A percentile compares a stretch with the other conserved stretches of the same genome.
Evolutionary conservation across 352 stramenopile species (phyloP).

Genomic region (Phytophthora quininea): DNA sequence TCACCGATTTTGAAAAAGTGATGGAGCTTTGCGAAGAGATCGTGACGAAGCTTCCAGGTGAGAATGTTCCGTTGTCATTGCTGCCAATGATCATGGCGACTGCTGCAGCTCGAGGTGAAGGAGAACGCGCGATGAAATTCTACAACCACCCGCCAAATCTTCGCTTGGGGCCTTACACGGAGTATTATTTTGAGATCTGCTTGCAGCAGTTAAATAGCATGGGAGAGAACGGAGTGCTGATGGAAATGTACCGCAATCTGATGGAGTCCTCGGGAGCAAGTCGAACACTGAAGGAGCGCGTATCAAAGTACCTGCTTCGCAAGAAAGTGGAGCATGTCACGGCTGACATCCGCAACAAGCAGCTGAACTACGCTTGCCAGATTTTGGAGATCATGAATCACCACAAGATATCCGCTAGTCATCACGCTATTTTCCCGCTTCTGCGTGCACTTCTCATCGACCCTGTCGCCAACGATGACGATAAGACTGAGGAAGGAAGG

Average conservation of each 20-base stretch:
- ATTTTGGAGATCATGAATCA: slow-evolving; percentile 67
- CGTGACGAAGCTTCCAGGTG: slow-evolving; percentile 35
- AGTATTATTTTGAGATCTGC: slow-evolving; percentile 75
- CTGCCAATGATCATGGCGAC: slow-evolving; percentile 64
- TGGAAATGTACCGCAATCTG: slow-evolving; percentile 60
- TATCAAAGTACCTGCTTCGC: slow-evolving; percentile 71
- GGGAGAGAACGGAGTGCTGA: slow-evolving; percentile 51
- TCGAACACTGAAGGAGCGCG: slow-evolving; percentile 47
- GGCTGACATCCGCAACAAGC: slow-evolving; percentile 36
- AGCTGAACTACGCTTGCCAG: slow-evolving; percentile 41
- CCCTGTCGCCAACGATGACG: slow-evolving; percentile 16
- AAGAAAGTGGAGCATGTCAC: slow-evolving; percentile 52
- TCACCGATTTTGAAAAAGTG: slow-evolving; percentile 52
- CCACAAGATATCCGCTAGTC: slow-evolving; percentile 55
- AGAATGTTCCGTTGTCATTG: slow-evolving; percentile 57
- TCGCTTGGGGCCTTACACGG: slow-evolving; percentile 48
- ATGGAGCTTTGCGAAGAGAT: slow-evolving; percentile 65
- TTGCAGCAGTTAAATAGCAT: slow-evolving; percentile 61
- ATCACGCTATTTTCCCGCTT: slow-evolving; percentile 55
- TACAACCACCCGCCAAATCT: slow-evolving; percentile 51
- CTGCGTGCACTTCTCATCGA: slow-evolving; percentile 47
- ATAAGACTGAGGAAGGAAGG: slow-evolving; percentile 12
- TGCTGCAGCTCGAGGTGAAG: slow-evolving; percentile 56
- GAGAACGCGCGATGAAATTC: slow-evolving; percentile 67
- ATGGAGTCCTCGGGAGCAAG: slow-evolving; percentile 47